A percentile compares a stretch with the other conserved stretches of the same genome.
These are phyloP conservation scores for Salix koriyanagi DNA, from an alignment of 345 rosid genomes.

Conservation along the genomic window DNA sequence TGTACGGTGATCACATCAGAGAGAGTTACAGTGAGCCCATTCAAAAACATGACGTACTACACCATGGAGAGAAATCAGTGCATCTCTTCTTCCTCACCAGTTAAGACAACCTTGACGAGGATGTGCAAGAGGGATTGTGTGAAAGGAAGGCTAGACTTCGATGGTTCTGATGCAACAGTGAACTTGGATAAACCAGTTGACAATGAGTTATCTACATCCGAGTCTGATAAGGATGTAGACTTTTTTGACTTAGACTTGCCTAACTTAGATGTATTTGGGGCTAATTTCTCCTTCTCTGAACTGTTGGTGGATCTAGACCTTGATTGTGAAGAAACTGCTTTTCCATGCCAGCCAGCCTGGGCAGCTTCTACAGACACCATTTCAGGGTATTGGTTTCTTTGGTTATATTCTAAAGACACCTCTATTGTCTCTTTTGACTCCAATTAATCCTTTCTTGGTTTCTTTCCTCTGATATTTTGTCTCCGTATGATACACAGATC, in stretches of 20 bases:
- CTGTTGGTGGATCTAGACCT: slow-evolving; percentile 67
- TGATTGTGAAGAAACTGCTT: slow-evolving; percentile 36
- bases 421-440: background rate
- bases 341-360: slow-evolving; percentile 33
- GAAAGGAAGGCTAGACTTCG: slow-evolving; percentile 86
- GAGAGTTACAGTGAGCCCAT: slow-evolving; percentile 65
- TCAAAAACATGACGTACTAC: slow-evolving; percentile 53
- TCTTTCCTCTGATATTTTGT: slow-evolving; percentile 8
- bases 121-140: slow-evolving; percentile 57
- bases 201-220: slow-evolving; percentile 45
- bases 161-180: slow-evolving; percentile 46
- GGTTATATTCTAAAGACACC: background rate
- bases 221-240: slow-evolving; percentile 57
- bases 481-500: slow-evolving; percentile 27
- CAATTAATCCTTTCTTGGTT: background rate
- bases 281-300: slow-evolving; percentile 60
- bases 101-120: slow-evolving; percentile 48
- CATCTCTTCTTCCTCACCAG: slow-evolving; percentile 69
- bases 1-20: slow-evolving; percentile 66
- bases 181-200: slow-evolving; percentile 30
- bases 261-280: slow-evolving; percentile 56
- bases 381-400: slow-evolving; percentile 23
- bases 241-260: slow-evolving; percentile 62
- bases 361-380: slow-evolving; percentile 14
- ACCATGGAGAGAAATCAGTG: slow-evolving; percentile 67